These are phyloP conservation scores for Emiliania huxleyi DNA, from an alignment of 78 protist genomes.

Conservation along the genomic window DNA sequence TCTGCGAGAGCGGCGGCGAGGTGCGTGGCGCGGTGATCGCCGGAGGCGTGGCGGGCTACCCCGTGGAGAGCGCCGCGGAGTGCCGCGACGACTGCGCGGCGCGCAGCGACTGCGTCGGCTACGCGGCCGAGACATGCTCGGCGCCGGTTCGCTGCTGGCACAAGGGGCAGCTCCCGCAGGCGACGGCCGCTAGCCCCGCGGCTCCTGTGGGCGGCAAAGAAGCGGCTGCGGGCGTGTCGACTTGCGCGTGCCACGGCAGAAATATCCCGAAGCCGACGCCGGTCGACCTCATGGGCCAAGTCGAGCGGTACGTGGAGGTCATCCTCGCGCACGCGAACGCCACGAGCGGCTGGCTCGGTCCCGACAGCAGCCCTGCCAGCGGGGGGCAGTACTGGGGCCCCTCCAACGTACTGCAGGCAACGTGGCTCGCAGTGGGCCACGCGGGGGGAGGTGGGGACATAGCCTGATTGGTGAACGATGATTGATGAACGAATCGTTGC, in stretches of 20 bases:
- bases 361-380: not conserved
- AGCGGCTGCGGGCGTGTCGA: too few relatives aligned
- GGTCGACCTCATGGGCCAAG: constrained; percentile 15
- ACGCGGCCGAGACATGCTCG: not conserved
- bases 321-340: constrained; percentile 20
- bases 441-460: too few relatives aligned
- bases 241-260: not conserved
- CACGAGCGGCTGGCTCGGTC: constrained; percentile 40
- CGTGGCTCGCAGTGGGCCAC: too few relatives aligned
- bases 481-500: not conserved
- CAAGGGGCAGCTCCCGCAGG: not conserved
- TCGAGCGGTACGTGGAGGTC: not conserved
- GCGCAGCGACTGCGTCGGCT: not conserved
- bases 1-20: not conserved
- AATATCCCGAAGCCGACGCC: not conserved
- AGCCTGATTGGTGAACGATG: not conserved
- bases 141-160: not conserved
- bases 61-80: not conserved
- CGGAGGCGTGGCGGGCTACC: not conserved
- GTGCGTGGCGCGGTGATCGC: not conserved
- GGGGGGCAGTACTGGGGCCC: constrained; percentile 34
- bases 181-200: not conserved
- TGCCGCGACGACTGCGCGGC: not conserved
- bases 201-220: not conserved
- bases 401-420: constrained; percentile 18